These are phyloP conservation scores for Citrus trifoliata DNA, from an alignment of 345 rosid genomes.

Conservation along the genomic window DNA sequence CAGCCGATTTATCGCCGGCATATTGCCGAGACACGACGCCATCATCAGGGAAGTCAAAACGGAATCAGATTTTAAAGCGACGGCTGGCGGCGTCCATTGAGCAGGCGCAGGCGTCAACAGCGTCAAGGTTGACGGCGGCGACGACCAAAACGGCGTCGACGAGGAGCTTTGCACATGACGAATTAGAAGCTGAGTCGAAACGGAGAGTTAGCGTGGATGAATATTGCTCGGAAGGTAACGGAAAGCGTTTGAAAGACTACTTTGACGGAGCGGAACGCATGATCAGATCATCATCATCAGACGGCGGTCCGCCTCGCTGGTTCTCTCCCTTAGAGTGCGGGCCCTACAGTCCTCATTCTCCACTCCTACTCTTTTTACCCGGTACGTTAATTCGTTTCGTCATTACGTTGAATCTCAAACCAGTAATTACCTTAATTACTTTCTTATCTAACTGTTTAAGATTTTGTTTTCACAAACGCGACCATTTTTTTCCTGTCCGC, in stretches of 20 bases:
- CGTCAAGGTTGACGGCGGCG: neutral
- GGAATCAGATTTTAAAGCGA: neutral
- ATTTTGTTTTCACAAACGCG: too few relatives aligned
- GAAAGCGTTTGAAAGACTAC: constrained; percentile 39
- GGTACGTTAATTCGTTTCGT: constrained; percentile 19
- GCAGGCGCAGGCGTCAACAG: neutral
- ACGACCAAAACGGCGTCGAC: neutral
- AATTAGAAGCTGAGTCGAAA: neutral
- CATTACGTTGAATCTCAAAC: too few relatives aligned
- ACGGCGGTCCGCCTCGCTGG: constrained; percentile 63
- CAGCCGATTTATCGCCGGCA: neutral
- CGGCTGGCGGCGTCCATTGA: neutral
- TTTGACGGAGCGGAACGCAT: constrained; percentile 34
- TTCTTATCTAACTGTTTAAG: too few relatives aligned
- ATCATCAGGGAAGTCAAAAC: neutral
- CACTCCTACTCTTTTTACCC: constrained; percentile 51
- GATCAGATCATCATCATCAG: constrained; percentile 20
- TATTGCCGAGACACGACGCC: neutral
- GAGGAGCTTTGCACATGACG: neutral
- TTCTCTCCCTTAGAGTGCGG: constrained; percentile 52
- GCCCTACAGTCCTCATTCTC: constrained; percentile 25
- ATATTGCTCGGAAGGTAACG: neutral
- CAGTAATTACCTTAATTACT: too few relatives aligned
- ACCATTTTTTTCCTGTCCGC: too few relatives aligned
- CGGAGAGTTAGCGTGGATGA: neutral